Base-by-base conservation (phyloP, 129 eudicot species). In the Smallanthus sonchifolius region DNA sequence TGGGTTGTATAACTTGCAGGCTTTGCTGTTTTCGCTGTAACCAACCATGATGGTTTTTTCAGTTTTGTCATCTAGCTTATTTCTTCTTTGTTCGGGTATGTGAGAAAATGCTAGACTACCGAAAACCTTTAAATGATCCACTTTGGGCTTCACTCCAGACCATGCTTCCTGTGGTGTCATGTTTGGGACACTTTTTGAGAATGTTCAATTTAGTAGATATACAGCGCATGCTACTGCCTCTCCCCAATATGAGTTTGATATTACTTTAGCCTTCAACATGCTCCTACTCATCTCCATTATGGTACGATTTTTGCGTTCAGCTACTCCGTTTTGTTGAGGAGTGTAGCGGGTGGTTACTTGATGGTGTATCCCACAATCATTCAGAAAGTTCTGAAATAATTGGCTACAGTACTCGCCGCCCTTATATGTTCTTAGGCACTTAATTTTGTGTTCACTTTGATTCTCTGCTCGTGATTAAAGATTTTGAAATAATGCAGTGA, bases 121-220 rank as follows among this genome's bases (percentile, higher is more conserved):
- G 16, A 56, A 65, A 2, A 68, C 34, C 17, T 35, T 56, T 2
- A 77, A 16, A 19, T 77, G 42, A 2, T 13, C 3, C 0, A 67
- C 69, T 3, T 5, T 17, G 37, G 75, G 81, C 6, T 77, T 67
- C 1, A 1, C 3, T 5, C 69, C 75, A 14, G 7, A 20, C 61
- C 75, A 77, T 1, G 81, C 75, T 43, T 77, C 75, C 14, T 77
- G 61, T 10, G 81, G 68, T 15, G 75, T 68, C 5, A 17, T 54
- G 17, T 43, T 14, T 4, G 4, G 1, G 16, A 55, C 0, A 13
- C 28, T 14, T 11, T 15, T 14, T 57, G 30, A 5, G 20, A 19
- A 4, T 1, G 11, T 19, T 67, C 73, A 20, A 7, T 67, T 67
- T 0, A 67, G 2, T 10, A 67, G 5, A 67, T 67, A 19, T 1